These are phyloP conservation scores for Blattamonas nauphoetae DNA, from an alignment of 78 protist genomes.

Conservation along the genomic window DNA sequence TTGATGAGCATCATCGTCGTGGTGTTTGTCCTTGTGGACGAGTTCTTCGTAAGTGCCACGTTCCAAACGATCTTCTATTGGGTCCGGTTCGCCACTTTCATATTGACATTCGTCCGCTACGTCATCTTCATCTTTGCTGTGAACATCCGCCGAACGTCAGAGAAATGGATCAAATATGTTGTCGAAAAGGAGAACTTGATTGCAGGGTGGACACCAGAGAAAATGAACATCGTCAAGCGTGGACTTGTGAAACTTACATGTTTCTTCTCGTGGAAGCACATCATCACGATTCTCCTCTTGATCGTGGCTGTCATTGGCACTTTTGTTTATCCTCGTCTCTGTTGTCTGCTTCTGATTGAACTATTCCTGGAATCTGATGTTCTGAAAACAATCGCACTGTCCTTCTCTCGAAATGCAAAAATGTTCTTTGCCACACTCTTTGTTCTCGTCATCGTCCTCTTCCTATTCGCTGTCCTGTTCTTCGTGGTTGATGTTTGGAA, in stretches of 20 bases:
- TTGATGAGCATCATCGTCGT: not conserved
- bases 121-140: not conserved
- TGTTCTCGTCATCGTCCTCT: not conserved
- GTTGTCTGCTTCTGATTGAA: not conserved
- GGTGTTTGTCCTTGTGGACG: not conserved
- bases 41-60: too few species aligned
- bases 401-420: not conserved
- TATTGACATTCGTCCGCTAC: not conserved
- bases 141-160: not conserved
- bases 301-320: not conserved
- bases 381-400: not conserved
- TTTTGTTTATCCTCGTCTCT: not conserved
- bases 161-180: not conserved
- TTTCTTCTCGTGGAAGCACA: not conserved
- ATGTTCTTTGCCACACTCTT: not conserved
- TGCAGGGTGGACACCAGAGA: not conserved
- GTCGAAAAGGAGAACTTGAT: not conserved
- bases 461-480: not conserved
- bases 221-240: not conserved
- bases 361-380: not conserved
- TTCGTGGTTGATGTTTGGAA: not conserved
- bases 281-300: not conserved
- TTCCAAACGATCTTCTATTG: not conserved
- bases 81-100: not conserved
- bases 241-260: not conserved